phyloP scores from a whole-genome alignment of 2,329 filamentous ascomycete genomes.

The Pseudonectria foliicola region DNA sequence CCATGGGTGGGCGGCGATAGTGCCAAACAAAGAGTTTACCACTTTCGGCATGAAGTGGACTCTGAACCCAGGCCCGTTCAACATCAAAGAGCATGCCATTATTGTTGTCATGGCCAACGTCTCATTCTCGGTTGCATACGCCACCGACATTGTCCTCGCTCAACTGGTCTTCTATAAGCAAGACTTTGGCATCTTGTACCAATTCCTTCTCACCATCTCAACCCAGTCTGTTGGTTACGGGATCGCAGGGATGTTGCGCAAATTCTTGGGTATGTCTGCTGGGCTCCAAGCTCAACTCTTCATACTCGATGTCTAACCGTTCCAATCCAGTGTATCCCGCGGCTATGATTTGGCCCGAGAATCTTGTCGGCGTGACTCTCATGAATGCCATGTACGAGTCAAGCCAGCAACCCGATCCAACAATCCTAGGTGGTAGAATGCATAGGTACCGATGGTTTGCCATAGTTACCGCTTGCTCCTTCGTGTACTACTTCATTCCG shows the following conservation, averaged over 20 bases:
- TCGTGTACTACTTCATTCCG: constrained; percentile 62
- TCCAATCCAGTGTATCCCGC: constrained; percentile 47
- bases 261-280: constrained; percentile 46
- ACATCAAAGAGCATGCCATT: constrained; percentile 62
- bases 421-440: constrained; percentile 55
- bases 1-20: constrained; percentile 49
- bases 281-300: too few species aligned
- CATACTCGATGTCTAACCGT: constrained; percentile 4
- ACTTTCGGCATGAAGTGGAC: constrained; percentile 49
- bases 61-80: constrained; percentile 63
- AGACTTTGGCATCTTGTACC: constrained; percentile 58
- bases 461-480: constrained; percentile 48
- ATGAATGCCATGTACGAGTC: constrained; percentile 68
- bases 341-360: constrained; percentile 69
- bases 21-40: constrained; percentile 43
- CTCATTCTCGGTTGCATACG: constrained; percentile 62
- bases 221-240: constrained; percentile 65
- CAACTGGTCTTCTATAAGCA: constrained; percentile 67
- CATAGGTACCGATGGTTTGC: constrained; percentile 60
- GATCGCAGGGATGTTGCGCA: constrained; percentile 60
- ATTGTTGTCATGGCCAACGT: constrained; percentile 67
- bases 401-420: constrained; percentile 42
- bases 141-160: constrained; percentile 66
- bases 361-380: constrained; percentile 57
- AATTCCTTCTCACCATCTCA: constrained; percentile 59